These are phyloP conservation scores for Cutaneotrichosporon mucoides DNA, from an alignment of 1,284 basidiomycete species.

Conservation along the genomic window DNA sequence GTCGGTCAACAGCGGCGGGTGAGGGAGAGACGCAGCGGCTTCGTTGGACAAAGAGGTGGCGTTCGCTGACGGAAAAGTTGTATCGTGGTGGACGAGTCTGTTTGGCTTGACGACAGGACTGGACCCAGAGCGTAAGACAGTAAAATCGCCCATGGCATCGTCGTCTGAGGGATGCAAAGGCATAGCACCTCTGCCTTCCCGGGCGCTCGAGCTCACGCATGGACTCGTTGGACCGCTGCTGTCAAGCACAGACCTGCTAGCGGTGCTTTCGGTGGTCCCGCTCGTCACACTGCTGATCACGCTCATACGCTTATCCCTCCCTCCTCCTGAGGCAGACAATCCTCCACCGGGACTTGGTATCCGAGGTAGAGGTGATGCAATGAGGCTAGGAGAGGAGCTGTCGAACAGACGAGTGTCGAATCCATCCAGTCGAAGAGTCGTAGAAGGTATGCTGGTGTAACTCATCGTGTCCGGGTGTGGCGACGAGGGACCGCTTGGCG, in stretches of 20 bases:
- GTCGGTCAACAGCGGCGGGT: background rate
- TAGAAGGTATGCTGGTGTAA: background rate
- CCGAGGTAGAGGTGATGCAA: background rate
- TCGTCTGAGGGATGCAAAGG: background rate
- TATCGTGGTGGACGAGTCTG: background rate
- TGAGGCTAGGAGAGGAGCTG: background rate
- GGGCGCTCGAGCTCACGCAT: background rate
- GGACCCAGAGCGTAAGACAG: background rate
- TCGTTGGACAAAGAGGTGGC: background rate
- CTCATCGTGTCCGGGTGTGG: background rate
- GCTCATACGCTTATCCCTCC: background rate
- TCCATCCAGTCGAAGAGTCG: background rate
- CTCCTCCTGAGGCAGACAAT: background rate
- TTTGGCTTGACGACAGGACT: background rate
- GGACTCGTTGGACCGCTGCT: background rate
- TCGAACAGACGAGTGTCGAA: background rate
- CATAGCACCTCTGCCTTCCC: background rate
- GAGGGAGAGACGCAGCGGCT: background rate
- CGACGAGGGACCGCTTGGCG: background rate
- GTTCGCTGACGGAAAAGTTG: background rate
- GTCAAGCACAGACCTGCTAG: conserved; percentile 1
- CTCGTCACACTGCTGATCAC: background rate
- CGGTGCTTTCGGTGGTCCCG: background rate
- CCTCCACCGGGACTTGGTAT: background rate
- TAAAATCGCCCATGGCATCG: background rate